Percentiles rank a stretch among this genome's conserved stretches.
Conservation (phyloP, 352 stramenopile species). For the Phytophthora citrophthora region DNA sequence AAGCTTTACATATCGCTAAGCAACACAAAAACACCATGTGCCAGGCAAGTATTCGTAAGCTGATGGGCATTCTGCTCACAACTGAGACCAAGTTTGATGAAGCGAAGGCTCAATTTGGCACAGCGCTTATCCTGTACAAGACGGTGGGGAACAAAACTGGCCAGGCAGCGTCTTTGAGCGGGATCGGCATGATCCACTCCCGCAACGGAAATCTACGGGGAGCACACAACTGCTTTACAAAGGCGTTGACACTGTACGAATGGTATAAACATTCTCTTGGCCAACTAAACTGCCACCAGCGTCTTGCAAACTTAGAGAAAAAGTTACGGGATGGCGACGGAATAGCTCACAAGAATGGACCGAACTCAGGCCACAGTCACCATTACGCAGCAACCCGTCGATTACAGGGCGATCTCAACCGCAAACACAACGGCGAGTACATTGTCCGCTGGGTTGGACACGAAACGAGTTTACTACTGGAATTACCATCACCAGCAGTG, state of each 20-base stretch:
- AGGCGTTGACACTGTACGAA: conserved; percentile 80
- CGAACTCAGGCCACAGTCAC: conserved; percentile 69
- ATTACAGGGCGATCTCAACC: conserved; percentile 81
- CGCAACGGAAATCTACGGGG: conserved; percentile 79
- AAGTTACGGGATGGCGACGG: conserved; percentile 79
- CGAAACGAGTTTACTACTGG: conserved; percentile 81
- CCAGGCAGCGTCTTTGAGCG: conserved; percentile 75
- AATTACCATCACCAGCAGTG: conserved; percentile 49
- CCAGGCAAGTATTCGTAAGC: conserved; percentile 77
- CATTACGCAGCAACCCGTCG: conserved; percentile 80
- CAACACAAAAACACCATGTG: conserved; percentile 69
- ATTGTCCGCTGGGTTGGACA: conserved; percentile 85
- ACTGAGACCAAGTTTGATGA: conserved; percentile 86
- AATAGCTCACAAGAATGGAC: conserved; percentile 56
- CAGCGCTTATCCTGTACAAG: conserved; percentile 80
- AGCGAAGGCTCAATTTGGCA: conserved; percentile 80
- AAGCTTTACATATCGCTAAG: conserved; percentile 79
- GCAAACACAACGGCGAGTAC: conserved; percentile 82
- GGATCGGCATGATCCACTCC: conserved; percentile 84
- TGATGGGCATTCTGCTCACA: conserved; percentile 82
- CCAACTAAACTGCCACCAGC: conserved; percentile 83
- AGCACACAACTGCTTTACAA: conserved; percentile 83
- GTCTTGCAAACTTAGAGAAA: conserved; percentile 84
- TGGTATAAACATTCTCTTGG: conserved; percentile 85
- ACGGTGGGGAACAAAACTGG: conserved; percentile 76